Evolutionary conservation across 345 rosid species (phyloP).

Genomic region (Populus ilicifolia): DNA sequence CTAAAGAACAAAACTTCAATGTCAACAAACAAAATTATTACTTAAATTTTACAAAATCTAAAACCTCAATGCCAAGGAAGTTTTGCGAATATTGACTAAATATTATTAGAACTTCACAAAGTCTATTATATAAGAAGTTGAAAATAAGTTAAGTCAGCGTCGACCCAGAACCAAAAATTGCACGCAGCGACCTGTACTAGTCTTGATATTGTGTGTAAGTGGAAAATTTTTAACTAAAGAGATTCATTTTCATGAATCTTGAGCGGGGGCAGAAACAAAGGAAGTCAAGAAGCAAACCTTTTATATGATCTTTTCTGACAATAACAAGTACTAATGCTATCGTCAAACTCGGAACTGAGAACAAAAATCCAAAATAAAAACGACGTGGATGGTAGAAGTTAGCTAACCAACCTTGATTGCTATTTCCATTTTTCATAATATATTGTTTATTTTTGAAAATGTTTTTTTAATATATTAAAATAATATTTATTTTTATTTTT

Average conservation of each 20-base stretch:
- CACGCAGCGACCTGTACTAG: neutral
- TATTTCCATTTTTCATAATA: no score
- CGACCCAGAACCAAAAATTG: neutral
- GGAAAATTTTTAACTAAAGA: neutral
- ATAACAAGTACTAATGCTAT: neutral
- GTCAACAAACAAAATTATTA: neutral
- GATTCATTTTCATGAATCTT: neutral
- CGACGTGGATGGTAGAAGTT: neutral
- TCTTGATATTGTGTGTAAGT: neutral
- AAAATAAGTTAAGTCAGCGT: neutral
- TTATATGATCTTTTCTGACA: neutral
- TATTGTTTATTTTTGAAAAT: no score
- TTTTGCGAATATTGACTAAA: neutral
- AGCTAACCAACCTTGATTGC: neutral
- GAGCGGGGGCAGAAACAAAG: neutral
- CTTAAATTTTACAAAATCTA: no score
- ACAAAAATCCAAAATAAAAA: constrained; percentile 1
- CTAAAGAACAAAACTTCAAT: neutral
- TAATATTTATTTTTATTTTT: no score
- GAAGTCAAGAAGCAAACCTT: constrained; percentile 3
- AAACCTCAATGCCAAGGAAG: neutral
- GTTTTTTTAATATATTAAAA: no score
- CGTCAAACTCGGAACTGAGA: constrained; percentile 7
- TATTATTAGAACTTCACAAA: neutral
- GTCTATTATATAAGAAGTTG: neutral